A percentile compares a stretch with the other conserved stretches of the same genome.
These are phyloP conservation scores for Kodamaea restingae DNA, from an alignment of 805 yeast genomes.

Conservation along the genomic window DNA sequence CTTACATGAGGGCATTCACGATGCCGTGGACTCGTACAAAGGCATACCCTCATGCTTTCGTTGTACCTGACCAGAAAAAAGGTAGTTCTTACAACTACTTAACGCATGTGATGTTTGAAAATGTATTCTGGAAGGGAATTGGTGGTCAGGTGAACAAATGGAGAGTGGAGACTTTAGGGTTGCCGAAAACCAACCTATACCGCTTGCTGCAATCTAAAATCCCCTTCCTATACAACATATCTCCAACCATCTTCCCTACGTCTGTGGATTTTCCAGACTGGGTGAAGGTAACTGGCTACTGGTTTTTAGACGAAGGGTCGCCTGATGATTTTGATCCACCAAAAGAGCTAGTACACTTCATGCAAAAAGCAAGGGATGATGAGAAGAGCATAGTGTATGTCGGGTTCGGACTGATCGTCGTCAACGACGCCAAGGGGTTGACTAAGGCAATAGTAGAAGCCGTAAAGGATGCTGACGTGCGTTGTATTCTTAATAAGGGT, in stretches of 20 bases:
- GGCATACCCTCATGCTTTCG: slow-evolving; percentile 94
- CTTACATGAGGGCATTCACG: slow-evolving; percentile 91
- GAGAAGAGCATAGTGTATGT: slow-evolving; percentile 77
- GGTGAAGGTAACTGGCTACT: slow-evolving; percentile 94
- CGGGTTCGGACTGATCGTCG: slow-evolving; percentile 96
- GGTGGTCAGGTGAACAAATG: slow-evolving; percentile 82
- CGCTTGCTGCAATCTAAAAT: slow-evolving; percentile 70
- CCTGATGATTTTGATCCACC: slow-evolving; percentile 56
- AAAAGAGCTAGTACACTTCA: slow-evolving; percentile 51
- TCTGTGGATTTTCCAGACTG: slow-evolving; percentile 92
- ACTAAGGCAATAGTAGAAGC: slow-evolving; percentile 78
- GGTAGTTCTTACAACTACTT: slow-evolving; percentile 92
- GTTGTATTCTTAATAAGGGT: slow-evolving; percentile 87
- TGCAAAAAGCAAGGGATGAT: slow-evolving; percentile 54
- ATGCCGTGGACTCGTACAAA: slow-evolving; percentile 98
- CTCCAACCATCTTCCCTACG: slow-evolving; percentile 87
- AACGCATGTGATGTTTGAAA: slow-evolving; percentile 91
- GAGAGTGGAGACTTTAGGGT: slow-evolving; percentile 64
- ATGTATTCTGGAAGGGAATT: slow-evolving; percentile 89
- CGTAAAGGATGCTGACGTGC: slow-evolving; percentile 72
- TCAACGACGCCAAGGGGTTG: slow-evolving; percentile 71
- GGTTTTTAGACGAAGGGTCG: slow-evolving; percentile 78
- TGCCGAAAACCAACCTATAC: slow-evolving; percentile 68
- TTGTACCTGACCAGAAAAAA: slow-evolving; percentile 87
- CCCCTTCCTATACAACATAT: slow-evolving; percentile 85